These are phyloP conservation scores for Aspergillus phoenicis DNA, from an alignment of 2,329 filamentous ascomycete species.

Conservation along the genomic window DNA sequence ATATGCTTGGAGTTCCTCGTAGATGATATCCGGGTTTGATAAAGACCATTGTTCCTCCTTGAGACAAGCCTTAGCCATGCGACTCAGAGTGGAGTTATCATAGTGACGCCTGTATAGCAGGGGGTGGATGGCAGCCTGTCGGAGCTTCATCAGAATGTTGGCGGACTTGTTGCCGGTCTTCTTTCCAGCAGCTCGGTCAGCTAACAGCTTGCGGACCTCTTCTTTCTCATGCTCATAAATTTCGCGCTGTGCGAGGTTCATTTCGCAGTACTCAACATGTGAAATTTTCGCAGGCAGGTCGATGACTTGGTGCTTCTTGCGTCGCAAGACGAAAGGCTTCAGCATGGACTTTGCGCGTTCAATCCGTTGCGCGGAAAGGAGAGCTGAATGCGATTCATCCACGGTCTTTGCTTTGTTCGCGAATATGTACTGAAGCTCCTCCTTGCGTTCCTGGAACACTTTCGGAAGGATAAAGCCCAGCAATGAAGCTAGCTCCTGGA, in stretches of 20 bases:
- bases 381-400: slow-evolving; percentile 70
- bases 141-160: slow-evolving; percentile 84
- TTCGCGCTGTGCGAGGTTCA: slow-evolving; percentile 70
- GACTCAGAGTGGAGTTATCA: slow-evolving; percentile 69
- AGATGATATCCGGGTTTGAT: slow-evolving; percentile 55
- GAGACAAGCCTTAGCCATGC: slow-evolving; percentile 77
- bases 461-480: slow-evolving; percentile 91
- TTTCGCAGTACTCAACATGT: slow-evolving; percentile 76
- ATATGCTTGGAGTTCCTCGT: slow-evolving; percentile 56
- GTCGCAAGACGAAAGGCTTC: slow-evolving; percentile 89
- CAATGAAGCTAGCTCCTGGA: slow-evolving; percentile 86
- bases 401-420: slow-evolving; percentile 86
- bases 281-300: slow-evolving; percentile 80
- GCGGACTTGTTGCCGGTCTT: slow-evolving; percentile 57
- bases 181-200: slow-evolving; percentile 59
- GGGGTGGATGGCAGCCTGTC: slow-evolving; percentile 89
- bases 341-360: slow-evolving; percentile 86
- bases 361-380: slow-evolving; percentile 86
- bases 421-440: slow-evolving; percentile 84
- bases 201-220: slow-evolving; percentile 61
- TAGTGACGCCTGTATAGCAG: slow-evolving; percentile 84
- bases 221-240: slow-evolving; percentile 74
- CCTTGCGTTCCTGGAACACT: slow-evolving; percentile 75
- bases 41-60: slow-evolving; percentile 62
- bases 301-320: slow-evolving; percentile 90